phyloP scores from a whole-genome alignment of 164 flowering plant genomes.

The Dillenia turbinata region DNA sequence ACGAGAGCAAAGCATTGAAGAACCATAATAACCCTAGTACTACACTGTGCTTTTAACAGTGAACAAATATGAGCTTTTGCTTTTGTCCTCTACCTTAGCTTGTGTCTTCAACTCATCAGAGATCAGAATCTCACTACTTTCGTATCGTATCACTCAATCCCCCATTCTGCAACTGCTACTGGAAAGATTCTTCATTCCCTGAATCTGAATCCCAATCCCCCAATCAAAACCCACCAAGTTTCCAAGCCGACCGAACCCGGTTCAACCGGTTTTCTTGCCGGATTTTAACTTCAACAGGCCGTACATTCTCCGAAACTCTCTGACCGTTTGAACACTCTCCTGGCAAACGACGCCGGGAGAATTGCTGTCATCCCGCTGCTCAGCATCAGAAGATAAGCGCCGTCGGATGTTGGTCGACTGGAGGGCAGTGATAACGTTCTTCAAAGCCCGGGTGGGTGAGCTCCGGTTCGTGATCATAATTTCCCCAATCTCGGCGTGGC shows the following conservation, averaged over 20 bases:
- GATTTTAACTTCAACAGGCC: constrained; percentile 42
- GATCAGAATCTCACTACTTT: no score
- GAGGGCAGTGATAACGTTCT: constrained; percentile 57
- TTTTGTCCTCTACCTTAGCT: no score
- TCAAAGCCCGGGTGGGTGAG: constrained; percentile 81
- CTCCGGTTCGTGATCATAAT: constrained; percentile 68
- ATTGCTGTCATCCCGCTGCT: constrained; percentile 14
- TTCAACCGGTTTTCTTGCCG: constrained; percentile 24
- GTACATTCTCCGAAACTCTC: constrained; percentile 56
- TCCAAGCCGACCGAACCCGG: background rate
- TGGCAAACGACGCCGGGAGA: constrained; percentile 20
- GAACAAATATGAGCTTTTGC: no score
- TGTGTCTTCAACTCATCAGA: no score
- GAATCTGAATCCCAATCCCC: no score
- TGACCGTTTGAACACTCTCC: constrained; percentile 49
- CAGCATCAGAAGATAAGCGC: constrained; percentile 22
- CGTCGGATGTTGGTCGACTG: constrained; percentile 22
- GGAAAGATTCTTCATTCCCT: no score
- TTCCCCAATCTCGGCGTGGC: constrained; percentile 81
- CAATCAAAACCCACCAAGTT: background rate
- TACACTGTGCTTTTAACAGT: no score
- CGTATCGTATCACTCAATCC: no score
- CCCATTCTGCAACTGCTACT: no score
- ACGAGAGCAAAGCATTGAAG: no score
- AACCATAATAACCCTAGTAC: no score